Base-by-base conservation (phyloP, 164 flowering plant genomes). In the Malania oleifera region DNA sequence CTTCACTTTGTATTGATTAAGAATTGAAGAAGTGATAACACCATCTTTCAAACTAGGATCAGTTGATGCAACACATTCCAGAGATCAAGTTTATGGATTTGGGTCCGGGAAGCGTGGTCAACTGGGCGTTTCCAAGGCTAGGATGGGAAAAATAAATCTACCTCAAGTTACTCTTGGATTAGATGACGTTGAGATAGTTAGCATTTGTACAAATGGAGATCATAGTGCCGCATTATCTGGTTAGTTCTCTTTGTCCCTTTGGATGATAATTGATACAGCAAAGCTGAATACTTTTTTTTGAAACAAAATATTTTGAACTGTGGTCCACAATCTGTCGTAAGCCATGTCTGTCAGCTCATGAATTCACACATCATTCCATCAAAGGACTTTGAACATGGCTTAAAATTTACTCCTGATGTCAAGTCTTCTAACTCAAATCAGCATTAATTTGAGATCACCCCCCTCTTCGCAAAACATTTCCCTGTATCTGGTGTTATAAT, bases 91-190 rank as follows among this genome's bases (percentile, higher is more conserved):
- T 52, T 80, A 81, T 71, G 90, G 81, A 59, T 89, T 89, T 78
- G 96, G 98, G 40, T 79, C 83, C 28, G 96, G 89, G 60, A 87
- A 81, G 66, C 88, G 89, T 52, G 96, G 96, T 48, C 98, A 92
- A 58, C 63, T 92, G 39, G 98, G 96, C 61, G 60, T 77, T 51
- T 74, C 85, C 15, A 58, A 40, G 15, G 82, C 77, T 8, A 77
- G 43, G 57, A 61, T 67, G 14, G 81, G 62, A 63, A 70, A 73
- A 22, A 61, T 71, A 52, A 73, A 54, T 72, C 59, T 73, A 61
- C 98, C 98, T 51, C 79, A 76, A 55, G 40, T 59, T 59, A 69
- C 71, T 60, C 19, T 53, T 39, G 87, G 84, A 39, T 59, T 89
- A 48, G 75, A 77, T 60, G 75, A 69, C 56, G 71, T 69, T 64